Evolutionary conservation across 2,329 filamentous ascomycete species (phyloP).

Genomic region (Gaeumannomyces tritici): DNA sequence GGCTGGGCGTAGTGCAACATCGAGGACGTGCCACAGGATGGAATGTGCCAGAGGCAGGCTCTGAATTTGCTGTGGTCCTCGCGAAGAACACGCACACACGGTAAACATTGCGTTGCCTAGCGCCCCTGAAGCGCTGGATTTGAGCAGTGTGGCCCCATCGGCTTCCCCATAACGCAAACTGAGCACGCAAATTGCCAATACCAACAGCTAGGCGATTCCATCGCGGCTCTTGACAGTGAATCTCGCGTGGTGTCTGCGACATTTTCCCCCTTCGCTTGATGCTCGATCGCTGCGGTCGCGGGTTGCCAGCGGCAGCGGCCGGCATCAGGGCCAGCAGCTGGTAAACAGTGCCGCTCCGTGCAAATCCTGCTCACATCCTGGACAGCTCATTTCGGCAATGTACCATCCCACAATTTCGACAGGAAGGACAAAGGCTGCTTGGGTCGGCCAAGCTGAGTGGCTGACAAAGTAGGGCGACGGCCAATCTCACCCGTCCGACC

Average conservation of each 20-base stretch:
- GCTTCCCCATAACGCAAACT: not conserved
- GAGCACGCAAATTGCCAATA: not conserved
- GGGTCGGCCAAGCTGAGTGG: too few species aligned
- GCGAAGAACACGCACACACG: not conserved
- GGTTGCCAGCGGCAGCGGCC: too few species aligned
- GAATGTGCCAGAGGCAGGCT: not conserved
- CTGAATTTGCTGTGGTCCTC: not conserved
- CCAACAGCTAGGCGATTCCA: not conserved
- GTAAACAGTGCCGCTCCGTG: not conserved
- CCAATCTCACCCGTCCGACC: not conserved
- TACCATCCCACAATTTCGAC: not conserved
- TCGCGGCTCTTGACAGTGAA: not conserved
- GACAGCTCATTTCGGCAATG: not conserved
- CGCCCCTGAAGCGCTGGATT: not conserved
- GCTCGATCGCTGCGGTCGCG: too few species aligned
- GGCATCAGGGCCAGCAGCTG: not conserved
- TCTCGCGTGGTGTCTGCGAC: not conserved
- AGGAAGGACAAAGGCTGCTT: not conserved
- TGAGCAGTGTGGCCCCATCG: not conserved
- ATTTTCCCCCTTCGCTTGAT: not conserved
- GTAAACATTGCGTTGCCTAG: not conserved
- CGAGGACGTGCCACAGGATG: not conserved
- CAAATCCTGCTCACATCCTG: not conserved
- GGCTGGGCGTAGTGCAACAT: not conserved
- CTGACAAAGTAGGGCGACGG: not conserved